These are phyloP conservation scores for Lichtheimia corymbifera DNA, from an alignment of 371 early-diverging fungal genomes.

Conservation along the genomic window DNA sequence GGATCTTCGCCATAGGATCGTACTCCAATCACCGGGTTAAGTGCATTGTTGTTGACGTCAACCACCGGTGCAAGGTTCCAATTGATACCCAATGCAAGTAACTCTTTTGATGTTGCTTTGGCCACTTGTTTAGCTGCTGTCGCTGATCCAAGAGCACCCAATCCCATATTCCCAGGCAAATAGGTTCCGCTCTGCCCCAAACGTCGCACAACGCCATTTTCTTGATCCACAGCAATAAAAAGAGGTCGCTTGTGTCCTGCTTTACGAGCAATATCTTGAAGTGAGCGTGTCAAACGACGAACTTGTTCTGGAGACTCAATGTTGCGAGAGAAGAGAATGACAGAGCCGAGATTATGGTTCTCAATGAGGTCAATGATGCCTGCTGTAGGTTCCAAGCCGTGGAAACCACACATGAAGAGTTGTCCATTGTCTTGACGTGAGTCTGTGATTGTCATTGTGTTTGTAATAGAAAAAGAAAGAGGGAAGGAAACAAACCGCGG, in stretches of 20 bases:
- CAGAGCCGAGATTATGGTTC: conserved; percentile 40
- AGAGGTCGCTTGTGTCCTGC: conserved; percentile 45
- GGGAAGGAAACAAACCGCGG: neutral
- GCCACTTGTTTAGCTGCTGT: conserved; percentile 39
- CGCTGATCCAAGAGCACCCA: conserved; percentile 39
- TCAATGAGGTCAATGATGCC: conserved; percentile 46
- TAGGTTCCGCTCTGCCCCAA: conserved; percentile 42
- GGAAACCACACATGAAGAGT: conserved; percentile 47
- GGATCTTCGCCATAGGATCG: conserved; percentile 49
- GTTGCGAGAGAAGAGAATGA: conserved; percentile 54
- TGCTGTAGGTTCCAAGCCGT: conserved; percentile 38
- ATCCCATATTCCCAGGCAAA: conserved; percentile 48
- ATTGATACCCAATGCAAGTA: conserved; percentile 43
- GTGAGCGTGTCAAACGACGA: conserved; percentile 22
- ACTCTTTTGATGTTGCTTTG: conserved; percentile 32
- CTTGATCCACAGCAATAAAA: conserved; percentile 52
- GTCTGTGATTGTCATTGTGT: neutral
- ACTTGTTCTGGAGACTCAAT: conserved; percentile 41
- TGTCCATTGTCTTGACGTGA: conserved; percentile 28
- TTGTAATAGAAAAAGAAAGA: neutral
- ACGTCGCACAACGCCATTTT: conserved; percentile 53
- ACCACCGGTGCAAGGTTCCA: conserved; percentile 51
- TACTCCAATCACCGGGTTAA: conserved; percentile 56
- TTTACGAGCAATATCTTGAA: conserved; percentile 42
- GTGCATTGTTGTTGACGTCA: conserved; percentile 52